These are phyloP conservation scores for Clarireedia homoeocarpa DNA, from an alignment of 2,329 filamentous ascomycete species.

Conservation along the genomic window DNA sequence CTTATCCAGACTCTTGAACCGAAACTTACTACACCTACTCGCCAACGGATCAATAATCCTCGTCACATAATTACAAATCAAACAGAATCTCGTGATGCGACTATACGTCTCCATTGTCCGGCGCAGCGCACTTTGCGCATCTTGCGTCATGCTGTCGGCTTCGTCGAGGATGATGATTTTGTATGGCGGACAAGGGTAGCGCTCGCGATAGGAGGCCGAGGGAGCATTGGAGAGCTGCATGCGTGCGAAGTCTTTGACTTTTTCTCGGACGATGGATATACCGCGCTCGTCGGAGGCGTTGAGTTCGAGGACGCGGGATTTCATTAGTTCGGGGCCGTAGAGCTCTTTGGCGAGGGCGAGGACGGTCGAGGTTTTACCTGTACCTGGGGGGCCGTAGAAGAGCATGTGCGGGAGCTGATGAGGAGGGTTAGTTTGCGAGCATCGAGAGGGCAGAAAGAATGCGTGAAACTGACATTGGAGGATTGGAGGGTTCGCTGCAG, in stretches of 20 bases:
- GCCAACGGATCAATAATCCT: slow-evolving; percentile 95
- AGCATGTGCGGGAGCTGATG: slow-evolving; percentile 92
- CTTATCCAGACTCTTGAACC: slow-evolving; percentile 93
- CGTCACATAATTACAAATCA: slow-evolving; percentile 98
- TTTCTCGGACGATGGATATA: slow-evolving; percentile 92
- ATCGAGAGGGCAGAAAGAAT: neutral
- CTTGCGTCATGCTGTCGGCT: slow-evolving; percentile 98
- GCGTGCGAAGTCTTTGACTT: slow-evolving; percentile 96
- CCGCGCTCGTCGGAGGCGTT: slow-evolving; percentile 99
- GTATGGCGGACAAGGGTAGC: slow-evolving; percentile 92
- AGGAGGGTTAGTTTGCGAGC: slow-evolving; percentile 15
- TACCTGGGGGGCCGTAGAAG: slow-evolving; percentile 96
- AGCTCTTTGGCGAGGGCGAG: slow-evolving; percentile 95
- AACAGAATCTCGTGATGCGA: slow-evolving; percentile 92
- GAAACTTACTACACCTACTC: slow-evolving; percentile 89
- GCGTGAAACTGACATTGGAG: slow-evolving; percentile 58
- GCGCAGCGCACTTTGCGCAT: slow-evolving; percentile 85
- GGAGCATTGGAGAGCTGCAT: slow-evolving; percentile 79
- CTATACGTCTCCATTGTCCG: slow-evolving; percentile 98
- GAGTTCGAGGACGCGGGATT: slow-evolving; percentile 91
- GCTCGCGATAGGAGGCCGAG: slow-evolving; percentile 51
- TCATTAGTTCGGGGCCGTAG: slow-evolving; percentile 90
- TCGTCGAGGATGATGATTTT: slow-evolving; percentile 99
- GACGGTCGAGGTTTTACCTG: slow-evolving; percentile 96
- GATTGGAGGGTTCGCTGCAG: slow-evolving; percentile 89